Evolutionary conservation across 2,329 filamentous ascomycete species (phyloP), one percentile per base, ranked within the genome.

Genomic region (Hypoxylon sp.): DNA sequence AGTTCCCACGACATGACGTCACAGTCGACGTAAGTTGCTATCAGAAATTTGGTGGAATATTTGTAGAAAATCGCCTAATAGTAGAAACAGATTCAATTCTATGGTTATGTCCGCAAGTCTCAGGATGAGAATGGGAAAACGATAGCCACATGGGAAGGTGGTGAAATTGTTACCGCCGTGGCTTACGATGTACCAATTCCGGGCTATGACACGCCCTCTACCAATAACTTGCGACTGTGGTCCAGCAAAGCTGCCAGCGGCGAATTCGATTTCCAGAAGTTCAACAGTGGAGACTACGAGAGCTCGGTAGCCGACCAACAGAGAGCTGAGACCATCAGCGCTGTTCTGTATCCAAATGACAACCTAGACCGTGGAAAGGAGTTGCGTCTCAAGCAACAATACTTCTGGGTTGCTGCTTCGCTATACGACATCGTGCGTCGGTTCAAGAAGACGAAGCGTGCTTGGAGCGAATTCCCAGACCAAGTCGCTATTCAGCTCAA

Each of bases 241-340:
- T 97, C 94, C 49, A 98, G 94, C 85, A 98, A 98, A 83, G 95
- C 96, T 48, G 95, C 95, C 50, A 95, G 93, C 75, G 96, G 96
- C 72, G 96, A 99, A 81, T 99, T 99, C 72, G 95, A 99, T 83
- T 99, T 99, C 83, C 95, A 98, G 78, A 98, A 98, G 81, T 99
- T 99, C 90, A 99, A 99, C 83, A 96, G 88, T 66, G 96, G 96
- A 71, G 95, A 99, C 76, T 99, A 99, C 79, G 96, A 99, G 83
- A 96, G 93, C 83, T 97, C 96, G 11, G 96, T 99, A 42, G 93
- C 92, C n/a, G 96, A 99, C 74, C 94, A 98, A 82, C 96, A 99
- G 85, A 92, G 93, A 64, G 96, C 96, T n/a, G 96, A 99, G 85
- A 98, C 95, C 61, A 99, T 99, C 83, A 98, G 95, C 58, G 95